Conservation (phyloP, 352 stramenopile genomes). For the Phytopythium sindhum region DNA sequence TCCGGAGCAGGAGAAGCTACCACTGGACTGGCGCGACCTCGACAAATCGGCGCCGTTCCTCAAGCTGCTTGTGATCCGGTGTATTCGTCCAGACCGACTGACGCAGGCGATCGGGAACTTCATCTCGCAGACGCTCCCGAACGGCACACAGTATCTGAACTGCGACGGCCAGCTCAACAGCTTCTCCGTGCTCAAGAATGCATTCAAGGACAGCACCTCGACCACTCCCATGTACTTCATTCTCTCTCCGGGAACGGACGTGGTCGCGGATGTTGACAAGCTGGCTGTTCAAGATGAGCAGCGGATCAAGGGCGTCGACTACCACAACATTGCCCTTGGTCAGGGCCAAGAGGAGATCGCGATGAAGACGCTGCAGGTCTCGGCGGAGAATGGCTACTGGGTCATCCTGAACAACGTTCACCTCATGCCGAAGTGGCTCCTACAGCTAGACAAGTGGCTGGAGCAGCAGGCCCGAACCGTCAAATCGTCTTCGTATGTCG, state of each 20-base stretch:
- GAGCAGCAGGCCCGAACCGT: slow-evolving; percentile 70
- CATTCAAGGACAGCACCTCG: slow-evolving; percentile 91
- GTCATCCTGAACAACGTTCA: slow-evolving; percentile 95
- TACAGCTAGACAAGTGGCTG: slow-evolving; percentile 91
- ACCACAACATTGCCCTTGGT: slow-evolving; percentile 94
- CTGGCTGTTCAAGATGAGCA: slow-evolving; percentile 90
- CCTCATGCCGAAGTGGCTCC: slow-evolving; percentile 93
- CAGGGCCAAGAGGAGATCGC: slow-evolving; percentile 93
- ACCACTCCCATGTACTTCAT: slow-evolving; percentile 98
- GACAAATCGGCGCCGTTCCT: slow-evolving; percentile 88
- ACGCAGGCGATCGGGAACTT: slow-evolving; percentile 93
- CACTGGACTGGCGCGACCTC: slow-evolving; percentile 90
- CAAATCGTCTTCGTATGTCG: slow-evolving; percentile 48
- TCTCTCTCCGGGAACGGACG: slow-evolving; percentile 94
- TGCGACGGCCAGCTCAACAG: slow-evolving; percentile 92
- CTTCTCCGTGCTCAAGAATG: slow-evolving; percentile 93
- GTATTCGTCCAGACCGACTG: slow-evolving; percentile 92
- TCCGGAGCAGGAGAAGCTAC: slow-evolving; percentile 88
- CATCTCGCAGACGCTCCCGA: slow-evolving; percentile 77
- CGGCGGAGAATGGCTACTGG: slow-evolving; percentile 92
- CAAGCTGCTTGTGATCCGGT: slow-evolving; percentile 94
- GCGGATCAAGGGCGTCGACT: slow-evolving; percentile 92
- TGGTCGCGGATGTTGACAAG: slow-evolving; percentile 94
- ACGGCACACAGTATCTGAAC: slow-evolving; percentile 78
- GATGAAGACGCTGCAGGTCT: slow-evolving; percentile 84